Conservation (phyloP, 306 rosid genomes). For the Dryas drummondii region DNA sequence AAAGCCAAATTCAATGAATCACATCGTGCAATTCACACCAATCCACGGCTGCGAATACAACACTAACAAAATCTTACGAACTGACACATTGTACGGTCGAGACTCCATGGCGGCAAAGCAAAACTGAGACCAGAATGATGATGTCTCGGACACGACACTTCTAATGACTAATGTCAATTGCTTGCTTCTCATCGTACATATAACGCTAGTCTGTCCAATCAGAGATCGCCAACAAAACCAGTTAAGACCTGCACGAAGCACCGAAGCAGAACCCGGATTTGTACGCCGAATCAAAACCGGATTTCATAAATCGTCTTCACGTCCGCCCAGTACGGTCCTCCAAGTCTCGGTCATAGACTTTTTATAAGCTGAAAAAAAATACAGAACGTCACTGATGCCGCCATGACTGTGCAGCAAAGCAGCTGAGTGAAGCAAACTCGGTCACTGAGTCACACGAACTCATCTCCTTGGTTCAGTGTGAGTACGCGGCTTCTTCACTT, state of each 20-base stretch:
- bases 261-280: slow-evolving; percentile 1
- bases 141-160: no score
- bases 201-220: slow-evolving; percentile 1
- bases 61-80: no score
- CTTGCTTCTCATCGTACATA: not conserved
- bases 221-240: not conserved
- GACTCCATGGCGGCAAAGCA: no score
- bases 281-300: not conserved
- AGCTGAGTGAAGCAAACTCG: not conserved
- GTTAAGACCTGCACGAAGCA: slow-evolving; percentile 1
- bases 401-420: not conserved
- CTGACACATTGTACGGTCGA: no score
- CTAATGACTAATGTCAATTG: not conserved
- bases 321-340: slow-evolving; percentile 6
- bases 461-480: not conserved
- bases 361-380: not conserved
- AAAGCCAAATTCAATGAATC: no score
- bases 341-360: not conserved
- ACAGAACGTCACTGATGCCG: not conserved
- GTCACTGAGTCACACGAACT: not conserved
- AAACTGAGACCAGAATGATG: no score
- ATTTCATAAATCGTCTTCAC: not conserved
- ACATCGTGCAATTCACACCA: no score
- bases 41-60: no score
- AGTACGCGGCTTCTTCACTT: not conserved